Conservation (phyloP, 202 grass and related monocot species). For the Setaria viridis region DNA sequence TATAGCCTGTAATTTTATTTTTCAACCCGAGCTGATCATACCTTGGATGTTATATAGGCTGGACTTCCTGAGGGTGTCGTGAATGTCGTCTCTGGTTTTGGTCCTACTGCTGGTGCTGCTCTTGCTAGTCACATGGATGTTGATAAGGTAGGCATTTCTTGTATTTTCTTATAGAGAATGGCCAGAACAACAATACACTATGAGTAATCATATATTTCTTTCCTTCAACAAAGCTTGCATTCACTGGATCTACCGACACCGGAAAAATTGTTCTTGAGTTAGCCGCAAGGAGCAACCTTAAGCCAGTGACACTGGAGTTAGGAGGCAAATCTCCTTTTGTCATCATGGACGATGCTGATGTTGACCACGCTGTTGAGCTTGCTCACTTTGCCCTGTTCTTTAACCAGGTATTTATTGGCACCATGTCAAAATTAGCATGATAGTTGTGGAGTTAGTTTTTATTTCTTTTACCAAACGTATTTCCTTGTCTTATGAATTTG, state of each 20-base stretch:
- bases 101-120: slow-evolving; percentile 94
- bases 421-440: slow-evolving; percentile 1
- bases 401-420: slow-evolving; percentile 71
- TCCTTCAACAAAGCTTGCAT: slow-evolving; percentile 67
- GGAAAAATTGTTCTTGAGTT: slow-evolving; percentile 90
- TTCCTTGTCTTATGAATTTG: slow-evolving; percentile 25
- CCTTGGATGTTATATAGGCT: slow-evolving; percentile 57
- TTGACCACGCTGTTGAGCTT: slow-evolving; percentile 92
- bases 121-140: slow-evolving; percentile 99
- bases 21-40: slow-evolving; percentile 31
- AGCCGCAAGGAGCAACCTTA: slow-evolving; percentile 94
- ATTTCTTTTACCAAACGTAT: neutral
- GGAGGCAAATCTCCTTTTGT: slow-evolving; percentile 98
- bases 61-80: slow-evolving; percentile 88
- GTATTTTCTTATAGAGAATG: neutral
- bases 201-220: slow-evolving; percentile 3
- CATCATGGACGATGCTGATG: slow-evolving; percentile 92
- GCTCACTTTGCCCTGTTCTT: slow-evolving; percentile 95
- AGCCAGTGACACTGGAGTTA: slow-evolving; percentile 87
- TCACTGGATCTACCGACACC: slow-evolving; percentile 90
- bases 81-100: slow-evolving; percentile 88
- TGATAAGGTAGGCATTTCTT: slow-evolving; percentile 76
- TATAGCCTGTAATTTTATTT: neutral
- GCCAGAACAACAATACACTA: neutral
- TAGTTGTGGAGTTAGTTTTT: neutral